Percentiles rank a stretch among this genome's conserved stretches.
phyloP scores from a whole-genome alignment of 768 basidiomycete species.

The Clavaria fumosa region DNA sequence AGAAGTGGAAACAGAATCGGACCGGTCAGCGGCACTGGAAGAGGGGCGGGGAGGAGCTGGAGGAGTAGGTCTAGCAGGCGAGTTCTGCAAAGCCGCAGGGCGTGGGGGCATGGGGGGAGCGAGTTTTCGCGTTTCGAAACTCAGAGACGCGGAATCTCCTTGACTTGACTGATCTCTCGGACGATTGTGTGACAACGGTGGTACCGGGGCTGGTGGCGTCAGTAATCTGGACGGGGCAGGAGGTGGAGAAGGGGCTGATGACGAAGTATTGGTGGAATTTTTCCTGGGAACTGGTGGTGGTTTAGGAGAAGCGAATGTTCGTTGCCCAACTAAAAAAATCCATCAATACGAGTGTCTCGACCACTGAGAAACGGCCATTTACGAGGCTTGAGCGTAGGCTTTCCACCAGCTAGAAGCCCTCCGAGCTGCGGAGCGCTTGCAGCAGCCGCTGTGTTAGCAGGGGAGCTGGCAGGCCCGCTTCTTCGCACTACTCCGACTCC shows the following conservation, averaged over 20 bases:
- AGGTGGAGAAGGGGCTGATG: constrained; percentile 21
- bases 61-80: no score
- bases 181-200: no score
- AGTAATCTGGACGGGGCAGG: constrained; percentile 25
- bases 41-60: no score
- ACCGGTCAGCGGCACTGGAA: no score
- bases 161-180: no score
- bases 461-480: constrained; percentile 18
- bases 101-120: constrained; percentile 20
- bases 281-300: constrained; percentile 48
- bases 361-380: constrained; percentile 35
- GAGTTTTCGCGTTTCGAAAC: no score
- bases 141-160: no score
- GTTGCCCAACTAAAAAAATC: no score
- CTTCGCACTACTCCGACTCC: constrained; percentile 23
- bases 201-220: constrained; percentile 12
- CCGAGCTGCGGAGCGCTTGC: constrained; percentile 69
- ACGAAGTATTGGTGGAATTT: constrained; percentile 40
- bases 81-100: constrained; percentile 18
- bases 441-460: no score
- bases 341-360: constrained; percentile 3
- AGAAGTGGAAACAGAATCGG: no score
- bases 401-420: constrained; percentile 77
- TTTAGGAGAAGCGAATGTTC: constrained; percentile 23
- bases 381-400: constrained; percentile 82